Conservation (phyloP, 495 filamentous ascomycete species). For the Xylaria flabelliformis region DNA sequence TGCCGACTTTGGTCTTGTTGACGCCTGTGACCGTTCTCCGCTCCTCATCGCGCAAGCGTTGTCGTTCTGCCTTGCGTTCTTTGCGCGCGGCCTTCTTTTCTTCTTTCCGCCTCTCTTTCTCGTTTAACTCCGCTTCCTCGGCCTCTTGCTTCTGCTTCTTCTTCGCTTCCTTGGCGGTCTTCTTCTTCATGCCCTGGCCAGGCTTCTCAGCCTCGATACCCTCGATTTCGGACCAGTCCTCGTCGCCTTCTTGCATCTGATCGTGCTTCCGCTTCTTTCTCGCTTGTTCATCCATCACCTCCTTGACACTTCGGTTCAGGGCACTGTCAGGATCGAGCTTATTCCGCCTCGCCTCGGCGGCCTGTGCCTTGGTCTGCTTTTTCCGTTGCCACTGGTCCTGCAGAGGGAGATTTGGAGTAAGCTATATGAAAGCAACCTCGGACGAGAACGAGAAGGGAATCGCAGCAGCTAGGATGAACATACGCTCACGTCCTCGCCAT, state of each 20-base stretch:
- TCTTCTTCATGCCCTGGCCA: conserved; percentile 58
- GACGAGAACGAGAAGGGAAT: neutral
- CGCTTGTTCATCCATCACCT: conserved; percentile 83
- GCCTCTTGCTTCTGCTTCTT: conserved; percentile 45
- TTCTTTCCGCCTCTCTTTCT: conserved; percentile 40
- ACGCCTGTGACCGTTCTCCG: conserved; percentile 44
- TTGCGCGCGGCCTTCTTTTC: conserved; percentile 47
- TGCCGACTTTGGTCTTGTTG: conserved; percentile 42
- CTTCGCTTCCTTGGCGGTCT: conserved; percentile 49
- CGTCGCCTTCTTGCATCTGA: conserved; percentile 44
- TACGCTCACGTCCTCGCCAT: conserved; percentile 85
- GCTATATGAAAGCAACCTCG: neutral
- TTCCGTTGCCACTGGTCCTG: conserved; percentile 87
- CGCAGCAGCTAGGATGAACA: conserved; percentile 44
- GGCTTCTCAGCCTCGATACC: conserved; percentile 61
- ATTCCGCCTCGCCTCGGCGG: conserved; percentile 74
- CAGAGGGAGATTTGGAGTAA: conserved; percentile 35
- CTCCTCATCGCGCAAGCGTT: conserved; percentile 48
- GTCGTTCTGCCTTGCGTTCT: conserved; percentile 41
- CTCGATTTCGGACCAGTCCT: conserved; percentile 45
- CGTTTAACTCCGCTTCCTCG: conserved; percentile 33
- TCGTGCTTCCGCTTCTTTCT: conserved; percentile 66
- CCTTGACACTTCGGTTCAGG: conserved; percentile 74
- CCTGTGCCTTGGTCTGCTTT: conserved; percentile 86
- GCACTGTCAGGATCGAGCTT: conserved; percentile 86